Conservation (phyloP, 2,329 filamentous ascomycete genomes). For the Onygenales sp. region DNA sequence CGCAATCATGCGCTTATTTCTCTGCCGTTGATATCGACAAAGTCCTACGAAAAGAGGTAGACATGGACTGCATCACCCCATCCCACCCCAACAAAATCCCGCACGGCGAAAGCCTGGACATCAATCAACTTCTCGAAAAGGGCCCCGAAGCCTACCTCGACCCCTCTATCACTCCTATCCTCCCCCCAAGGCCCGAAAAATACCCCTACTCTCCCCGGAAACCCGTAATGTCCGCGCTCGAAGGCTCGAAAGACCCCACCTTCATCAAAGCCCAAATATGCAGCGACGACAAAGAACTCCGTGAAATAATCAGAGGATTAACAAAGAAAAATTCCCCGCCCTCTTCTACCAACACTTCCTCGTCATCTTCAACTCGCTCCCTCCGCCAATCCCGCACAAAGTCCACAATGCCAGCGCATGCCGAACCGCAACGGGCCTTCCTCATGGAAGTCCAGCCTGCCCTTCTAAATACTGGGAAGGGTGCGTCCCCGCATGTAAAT, state of each 20-base stretch:
- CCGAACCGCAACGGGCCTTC: constrained; percentile 34
- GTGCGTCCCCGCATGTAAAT: constrained; percentile 5
- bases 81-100: constrained; percentile 70
- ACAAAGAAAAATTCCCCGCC: constrained; percentile 29
- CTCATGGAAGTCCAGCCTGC: constrained; percentile 35
- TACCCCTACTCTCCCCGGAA: constrained; percentile 61
- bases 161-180: constrained; percentile 47
- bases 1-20: constrained; percentile 91
- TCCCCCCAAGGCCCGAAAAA: constrained; percentile 50
- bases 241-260: constrained; percentile 42
- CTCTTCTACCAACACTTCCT: constrained; percentile 10
- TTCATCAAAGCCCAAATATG: constrained; percentile 83
- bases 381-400: constrained; percentile 15
- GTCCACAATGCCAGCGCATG: constrained; percentile 22
- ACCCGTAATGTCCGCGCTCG: constrained; percentile 70
- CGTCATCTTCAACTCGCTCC: constrained; percentile 1
- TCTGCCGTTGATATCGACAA: constrained; percentile 91
- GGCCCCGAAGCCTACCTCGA: constrained; percentile 62
- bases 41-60: constrained; percentile 93
- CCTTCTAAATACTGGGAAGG: constrained; percentile 19
- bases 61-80: constrained; percentile 94
- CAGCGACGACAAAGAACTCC: constrained; percentile 62
- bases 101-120: constrained; percentile 80
- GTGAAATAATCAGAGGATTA: constrained; percentile 57
- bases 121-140: constrained; percentile 65